phyloP scores from a whole-genome alignment of 495 filamentous ascomycete genomes.

The Apodospora peruviana region DNA sequence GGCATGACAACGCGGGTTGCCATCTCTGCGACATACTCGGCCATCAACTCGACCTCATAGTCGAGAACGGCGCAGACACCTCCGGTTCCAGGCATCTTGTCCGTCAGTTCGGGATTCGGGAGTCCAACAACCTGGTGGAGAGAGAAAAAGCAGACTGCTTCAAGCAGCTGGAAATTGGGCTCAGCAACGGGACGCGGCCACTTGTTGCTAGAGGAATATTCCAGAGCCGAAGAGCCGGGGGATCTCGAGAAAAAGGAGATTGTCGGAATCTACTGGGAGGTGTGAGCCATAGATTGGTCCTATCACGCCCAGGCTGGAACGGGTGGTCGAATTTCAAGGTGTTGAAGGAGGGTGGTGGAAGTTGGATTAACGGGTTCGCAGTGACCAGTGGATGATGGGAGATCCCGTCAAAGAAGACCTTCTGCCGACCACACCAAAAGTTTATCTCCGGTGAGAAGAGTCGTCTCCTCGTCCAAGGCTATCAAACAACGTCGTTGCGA shows the following conservation, averaged over 20 bases:
- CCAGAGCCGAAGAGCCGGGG: slow-evolving; percentile 37
- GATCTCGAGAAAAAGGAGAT: slow-evolving; percentile 16
- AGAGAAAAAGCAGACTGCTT: slow-evolving; percentile 30
- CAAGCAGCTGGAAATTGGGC: slow-evolving; percentile 33
- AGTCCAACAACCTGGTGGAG: slow-evolving; percentile 17
- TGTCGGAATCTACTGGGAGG: slow-evolving; percentile 35
- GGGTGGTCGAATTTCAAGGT: not conserved
- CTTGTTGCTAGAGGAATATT: slow-evolving; percentile 21
- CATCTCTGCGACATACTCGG: slow-evolving; percentile 95
- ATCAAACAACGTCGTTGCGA: no score
- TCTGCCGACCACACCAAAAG: no score
- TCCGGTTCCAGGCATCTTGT: slow-evolving; percentile 54
- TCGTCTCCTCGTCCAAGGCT: no score
- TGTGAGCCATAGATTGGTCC: slow-evolving; percentile 38
- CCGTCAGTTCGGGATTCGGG: slow-evolving; percentile 10
- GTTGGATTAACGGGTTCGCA: no score
- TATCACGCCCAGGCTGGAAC: not conserved
- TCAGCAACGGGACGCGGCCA: slow-evolving; percentile 14
- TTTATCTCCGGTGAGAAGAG: no score
- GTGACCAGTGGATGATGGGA: no score
- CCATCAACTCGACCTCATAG: slow-evolving; percentile 98
- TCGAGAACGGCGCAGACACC: slow-evolving; percentile 94
- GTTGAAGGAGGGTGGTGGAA: not conserved
- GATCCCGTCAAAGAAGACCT: no score
- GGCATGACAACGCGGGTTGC: slow-evolving; percentile 74